These are phyloP conservation scores for Candida ascalaphidarum DNA, from an alignment of 805 yeast genomes.

Conservation along the genomic window DNA sequence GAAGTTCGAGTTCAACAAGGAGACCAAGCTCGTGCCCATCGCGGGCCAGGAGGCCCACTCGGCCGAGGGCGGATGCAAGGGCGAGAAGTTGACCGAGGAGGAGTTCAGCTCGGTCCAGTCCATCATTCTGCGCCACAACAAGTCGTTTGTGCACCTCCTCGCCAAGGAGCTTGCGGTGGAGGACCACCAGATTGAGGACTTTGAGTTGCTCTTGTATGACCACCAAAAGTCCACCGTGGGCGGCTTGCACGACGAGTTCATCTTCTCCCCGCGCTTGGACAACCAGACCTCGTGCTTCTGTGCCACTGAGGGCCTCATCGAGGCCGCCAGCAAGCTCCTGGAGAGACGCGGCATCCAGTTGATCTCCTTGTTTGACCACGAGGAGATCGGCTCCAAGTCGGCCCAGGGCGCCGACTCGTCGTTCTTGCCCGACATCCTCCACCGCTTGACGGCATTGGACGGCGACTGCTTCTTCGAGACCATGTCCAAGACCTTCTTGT, in stretches of 20 bases:
- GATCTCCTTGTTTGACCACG: slow-evolving; percentile 87
- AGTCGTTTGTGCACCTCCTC: slow-evolving; percentile 57
- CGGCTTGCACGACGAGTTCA: slow-evolving; percentile 68
- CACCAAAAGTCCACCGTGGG: slow-evolving; percentile 74
- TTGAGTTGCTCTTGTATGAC: slow-evolving; percentile 78
- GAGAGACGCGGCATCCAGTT: slow-evolving; percentile 55
- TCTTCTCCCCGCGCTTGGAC: slow-evolving; percentile 81
- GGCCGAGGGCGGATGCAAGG: slow-evolving; percentile 2
- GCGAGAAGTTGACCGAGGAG: slow-evolving; percentile 28
- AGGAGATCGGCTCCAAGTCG: slow-evolving; percentile 87
- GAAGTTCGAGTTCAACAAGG: slow-evolving; percentile 85
- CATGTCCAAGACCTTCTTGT: slow-evolving; percentile 70
- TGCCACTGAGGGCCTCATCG: slow-evolving; percentile 63
- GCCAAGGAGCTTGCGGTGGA: slow-evolving; percentile 55
- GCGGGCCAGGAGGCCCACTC: slow-evolving; percentile 45
- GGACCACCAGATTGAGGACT: slow-evolving; percentile 68
- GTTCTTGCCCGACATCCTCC: slow-evolving; percentile 71
- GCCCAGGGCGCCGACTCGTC: slow-evolving; percentile 97
- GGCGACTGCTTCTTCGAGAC: slow-evolving; percentile 37
- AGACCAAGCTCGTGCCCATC: slow-evolving; percentile 78
- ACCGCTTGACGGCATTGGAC: slow-evolving; percentile 44
- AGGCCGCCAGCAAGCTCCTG: slow-evolving; percentile 36
- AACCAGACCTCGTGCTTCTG: slow-evolving; percentile 83
- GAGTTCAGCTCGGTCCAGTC: slow-evolving; percentile 59
- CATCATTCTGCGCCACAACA: slow-evolving; percentile 68